phyloP scores from a whole-genome alignment of 768 basidiomycete genomes.

The Boletus rubescentipes region DNA sequence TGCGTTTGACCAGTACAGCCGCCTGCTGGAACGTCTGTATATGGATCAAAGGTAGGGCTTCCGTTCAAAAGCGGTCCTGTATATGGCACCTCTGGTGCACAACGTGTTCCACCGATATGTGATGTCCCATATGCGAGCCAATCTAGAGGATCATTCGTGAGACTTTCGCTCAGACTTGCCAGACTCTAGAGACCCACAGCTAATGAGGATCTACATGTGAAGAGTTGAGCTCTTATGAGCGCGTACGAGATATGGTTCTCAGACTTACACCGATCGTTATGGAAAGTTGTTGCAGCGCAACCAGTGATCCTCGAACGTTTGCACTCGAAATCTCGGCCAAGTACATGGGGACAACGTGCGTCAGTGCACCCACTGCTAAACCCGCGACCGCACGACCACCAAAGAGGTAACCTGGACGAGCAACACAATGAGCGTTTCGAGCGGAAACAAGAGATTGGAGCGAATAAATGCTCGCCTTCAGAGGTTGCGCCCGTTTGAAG shows the following conservation, averaged over 20 bases:
- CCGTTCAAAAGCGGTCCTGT: constrained; percentile 32
- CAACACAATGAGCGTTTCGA: background rate
- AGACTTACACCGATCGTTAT: constrained; percentile 36
- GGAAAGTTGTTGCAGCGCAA: constrained; percentile 36
- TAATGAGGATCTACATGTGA: constrained; percentile 27
- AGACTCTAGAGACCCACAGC: constrained; percentile 21
- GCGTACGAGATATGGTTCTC: background rate
- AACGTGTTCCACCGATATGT: constrained; percentile 34
- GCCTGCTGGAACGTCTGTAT: constrained; percentile 29
- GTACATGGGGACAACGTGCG: constrained; percentile 33
- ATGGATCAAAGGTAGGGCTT: constrained; percentile 29
- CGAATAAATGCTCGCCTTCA: constrained; percentile 4
- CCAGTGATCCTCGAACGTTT: constrained; percentile 37
- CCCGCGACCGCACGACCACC: constrained; percentile 28
- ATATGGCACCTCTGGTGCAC: constrained; percentile 29
- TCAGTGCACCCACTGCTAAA: constrained; percentile 20
- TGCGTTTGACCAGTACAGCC: constrained; percentile 32
- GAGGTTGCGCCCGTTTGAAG: constrained; percentile 33
- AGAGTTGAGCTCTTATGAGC: background rate
- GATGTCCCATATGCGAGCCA: constrained; percentile 35
- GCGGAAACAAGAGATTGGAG: background rate
- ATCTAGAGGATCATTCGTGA: constrained; percentile 15
- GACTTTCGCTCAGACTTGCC: background rate
- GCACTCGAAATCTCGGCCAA: constrained; percentile 40
- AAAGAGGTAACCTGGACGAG: constrained; percentile 25